Evolutionary conservation across 2,329 filamentous ascomycete genomes (phyloP), one percentile per base, ranked within the genome.

Genomic region (Plenodomus biglobosus): DNA sequence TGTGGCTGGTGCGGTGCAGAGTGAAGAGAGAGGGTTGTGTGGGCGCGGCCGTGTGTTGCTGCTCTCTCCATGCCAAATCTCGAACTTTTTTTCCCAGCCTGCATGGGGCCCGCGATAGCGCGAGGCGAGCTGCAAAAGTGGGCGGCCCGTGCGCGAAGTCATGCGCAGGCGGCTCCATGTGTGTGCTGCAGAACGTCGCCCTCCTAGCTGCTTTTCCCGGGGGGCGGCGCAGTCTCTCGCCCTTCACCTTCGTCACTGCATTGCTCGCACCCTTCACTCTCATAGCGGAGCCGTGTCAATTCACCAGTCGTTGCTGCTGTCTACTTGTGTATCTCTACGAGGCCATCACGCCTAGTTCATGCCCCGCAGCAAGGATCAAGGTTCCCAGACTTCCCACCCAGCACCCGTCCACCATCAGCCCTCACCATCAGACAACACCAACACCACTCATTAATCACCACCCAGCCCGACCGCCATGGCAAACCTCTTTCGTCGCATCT

Each of bases 401-500:
- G 52, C 61, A 49, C 53, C 54, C 56, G 55, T 52, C 61, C 65
- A 61, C 56, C 64, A 56, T 52, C 62, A 54, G 55, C 61, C 54
- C 56, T 55, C 51, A 38, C 46, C 38, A 52, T 40, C 57, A 57
- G 50, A 54, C 58, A 48, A 52, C 55, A 55, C 56, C 63, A 54
- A 50, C 52, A 50, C 59, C 60, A 59, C 53, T 52, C 71, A 79
- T 59, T 75, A 58, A 52, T 40, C 52, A 52, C 50, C 52, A 21
- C 44, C n/a, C 27, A 32, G 27, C 42, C 45, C 53, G 17, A 42
- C 46, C 40, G 57, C 52, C 53, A 97, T 97, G 92, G 88, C 90
- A 66, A 88, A 90, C 64, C 78, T 99, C 73, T 95, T 99, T 76
- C 88, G 87, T 71, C 87, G 86, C 77, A 86, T 99, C 74, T 97